Evolutionary conservation across 257 asterid genomes (phyloP).

Genomic region (Solanum corneliomulleri): DNA sequence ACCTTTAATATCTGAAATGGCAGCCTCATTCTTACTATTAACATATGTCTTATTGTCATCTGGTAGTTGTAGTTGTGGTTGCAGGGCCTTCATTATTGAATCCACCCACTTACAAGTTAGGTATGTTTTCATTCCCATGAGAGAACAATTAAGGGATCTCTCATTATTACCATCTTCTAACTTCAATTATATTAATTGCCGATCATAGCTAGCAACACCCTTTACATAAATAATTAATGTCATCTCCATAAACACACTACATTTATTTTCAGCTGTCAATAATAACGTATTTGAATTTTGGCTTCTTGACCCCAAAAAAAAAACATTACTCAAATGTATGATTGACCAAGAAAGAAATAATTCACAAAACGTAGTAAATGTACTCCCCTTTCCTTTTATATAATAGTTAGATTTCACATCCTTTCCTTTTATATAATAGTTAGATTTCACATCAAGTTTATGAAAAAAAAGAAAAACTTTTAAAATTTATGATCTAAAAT

Average conservation of each 20-base stretch:
- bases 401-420: not conserved
- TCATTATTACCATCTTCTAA: not conserved
- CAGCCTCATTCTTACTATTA: not conserved
- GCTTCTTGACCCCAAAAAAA: not conserved
- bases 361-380: not conserved
- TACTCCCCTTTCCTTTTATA: not conserved
- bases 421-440: not conserved
- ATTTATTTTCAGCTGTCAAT: not conserved
- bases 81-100: not conserved
- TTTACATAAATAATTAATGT: not conserved
- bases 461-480: too few species aligned
- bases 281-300: not conserved
- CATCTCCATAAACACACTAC: not conserved
- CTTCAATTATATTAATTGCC: not conserved
- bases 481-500: too few species aligned
- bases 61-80: not conserved
- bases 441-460: too few species aligned
- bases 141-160: not conserved
- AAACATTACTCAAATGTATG: not conserved
- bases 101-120: not conserved
- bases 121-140: not conserved
- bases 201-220: not conserved
- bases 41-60: not conserved
- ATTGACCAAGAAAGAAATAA: not conserved
- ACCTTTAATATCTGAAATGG: conserved; percentile 3